Evolutionary conservation across 495 filamentous ascomycete species (phyloP).

Genomic region (Chaetomium tenue): DNA sequence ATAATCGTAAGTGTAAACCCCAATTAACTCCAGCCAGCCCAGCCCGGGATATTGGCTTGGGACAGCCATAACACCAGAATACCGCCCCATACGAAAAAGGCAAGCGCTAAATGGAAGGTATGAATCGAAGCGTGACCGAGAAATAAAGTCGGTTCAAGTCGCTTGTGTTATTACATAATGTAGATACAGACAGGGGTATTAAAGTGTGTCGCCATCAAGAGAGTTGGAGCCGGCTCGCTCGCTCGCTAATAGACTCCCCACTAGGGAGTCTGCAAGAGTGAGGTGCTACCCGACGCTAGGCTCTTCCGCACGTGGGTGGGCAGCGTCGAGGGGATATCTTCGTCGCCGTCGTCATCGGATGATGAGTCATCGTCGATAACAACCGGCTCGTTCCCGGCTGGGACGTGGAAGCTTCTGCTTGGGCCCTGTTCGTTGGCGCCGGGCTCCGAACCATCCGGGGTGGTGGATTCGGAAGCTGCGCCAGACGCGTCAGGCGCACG

Average conservation of each 20-base stretch:
- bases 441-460: background rate
- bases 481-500: background rate
- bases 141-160: background rate
- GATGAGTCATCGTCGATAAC: slow-evolving; percentile 32
- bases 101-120: background rate
- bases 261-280: slow-evolving; percentile 4
- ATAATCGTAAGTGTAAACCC: background rate
- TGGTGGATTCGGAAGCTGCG: background rate
- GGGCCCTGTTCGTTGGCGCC: background rate
- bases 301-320: slow-evolving; percentile 31
- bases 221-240: background rate
- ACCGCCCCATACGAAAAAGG: background rate
- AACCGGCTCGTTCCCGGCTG: background rate
- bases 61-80: background rate
- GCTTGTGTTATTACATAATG: background rate
- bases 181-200: background rate
- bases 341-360: slow-evolving; percentile 40
- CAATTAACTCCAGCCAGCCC: background rate
- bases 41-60: background rate
- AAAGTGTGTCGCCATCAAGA: too few relatives aligned
- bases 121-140: background rate
- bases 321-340: slow-evolving; percentile 45
- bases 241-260: background rate
- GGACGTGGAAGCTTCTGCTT: background rate
- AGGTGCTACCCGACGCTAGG: slow-evolving; percentile 18